Base-by-base conservation (phyloP, 1,284 basidiomycete species). In the Tilletia setariae region DNA sequence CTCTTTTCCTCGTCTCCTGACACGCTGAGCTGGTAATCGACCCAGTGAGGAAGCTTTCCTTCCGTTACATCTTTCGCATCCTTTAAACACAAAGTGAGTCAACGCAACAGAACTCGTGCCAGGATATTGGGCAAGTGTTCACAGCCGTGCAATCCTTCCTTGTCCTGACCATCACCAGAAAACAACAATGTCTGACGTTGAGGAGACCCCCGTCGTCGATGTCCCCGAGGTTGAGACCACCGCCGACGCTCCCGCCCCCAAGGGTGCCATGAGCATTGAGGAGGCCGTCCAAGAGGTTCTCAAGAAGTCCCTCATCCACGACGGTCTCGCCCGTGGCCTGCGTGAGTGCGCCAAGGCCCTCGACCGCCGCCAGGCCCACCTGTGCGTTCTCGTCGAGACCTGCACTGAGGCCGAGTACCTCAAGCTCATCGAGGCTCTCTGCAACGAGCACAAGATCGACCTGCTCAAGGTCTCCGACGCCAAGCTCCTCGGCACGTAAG, bases 381-480 rank as follows among this genome's bases (percentile, higher is more conserved):
- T 98, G 70, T 98, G 95, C 86, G 94, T 98, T 74, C 91, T 98
- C 83, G 94, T 97, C 84, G 95, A 98, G 89, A 94, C 93, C 72
- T 96, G 94, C 88, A 95, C 91, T 72, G 95, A 98, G 87, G 92
- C 94, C 80, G 95, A 97, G 86, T 98, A 98, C 89, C 91, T 97
- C 88, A 98, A 98, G 88, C 92, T 98, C 87, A 96, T 98, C 79
- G 94, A 98, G 87, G 95, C 94, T 67, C 92, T 98, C 83, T 98
- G 95, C 85, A 92, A 93, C 78, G 94, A 97, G 87, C 93, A 97
- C 89, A 94, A 94, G 86, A 97, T 98, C 86, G 94, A 95, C 88
- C 87, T 98, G 77, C 97, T 98, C 90, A 97, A 97, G 87, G 93
- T 98, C 82, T 86, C 86, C 66, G 95, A 98, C 86, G 91, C 93